Base-by-base conservation (phyloP, 495 filamentous ascomycete species). In the Endocarpon pusillum region DNA sequence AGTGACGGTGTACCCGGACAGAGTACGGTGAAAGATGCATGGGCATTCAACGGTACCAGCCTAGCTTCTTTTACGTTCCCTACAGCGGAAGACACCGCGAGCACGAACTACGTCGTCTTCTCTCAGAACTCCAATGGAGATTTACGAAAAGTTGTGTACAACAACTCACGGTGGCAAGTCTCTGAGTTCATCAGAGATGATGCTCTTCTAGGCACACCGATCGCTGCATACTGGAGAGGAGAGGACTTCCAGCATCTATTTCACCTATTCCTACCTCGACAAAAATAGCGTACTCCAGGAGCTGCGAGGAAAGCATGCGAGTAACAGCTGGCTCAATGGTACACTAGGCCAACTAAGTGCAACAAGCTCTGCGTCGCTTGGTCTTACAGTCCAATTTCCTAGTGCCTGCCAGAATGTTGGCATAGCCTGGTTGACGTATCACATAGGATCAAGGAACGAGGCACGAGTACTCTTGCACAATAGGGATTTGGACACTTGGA, bases 21-120 rank as follows among this genome's bases (percentile, higher is more conserved):
- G 4, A 30, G 11, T 17, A 30, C 12, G 12, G 27, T 30, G 6
- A 30, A 30, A 6, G 27, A 30, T 30, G 27, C 27, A 12, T 30
- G 27, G 27, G 27, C 27, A 4, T 30, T 15, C 27, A 30, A 30
- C 27, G 27, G 27, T 17, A 30, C 27, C 27, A 11, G 4, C 11
- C 3, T 30, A 12, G 11, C 11, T 12, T 12, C 27, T 4, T 30
- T 30, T 17, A 30, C 27, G 18, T 30, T 30, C 27, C 18, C 27
- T 3, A 30, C 27, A 6, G 18, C 27, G 12, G 14, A 12, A 12
- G 27, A 30, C 11, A 30, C 27, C 6, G 18, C 27, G 11, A 17
- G 27, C 4, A 30, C 27, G 11, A 30, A 30, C 27, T 30, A 30
- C 27, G 27, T 30, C 27, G 27, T 30, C 27, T 30, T 30, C 27